Evolutionary conservation across 768 basidiomycete species (phyloP).

Genomic region (Exsudoporus frostii): DNA sequence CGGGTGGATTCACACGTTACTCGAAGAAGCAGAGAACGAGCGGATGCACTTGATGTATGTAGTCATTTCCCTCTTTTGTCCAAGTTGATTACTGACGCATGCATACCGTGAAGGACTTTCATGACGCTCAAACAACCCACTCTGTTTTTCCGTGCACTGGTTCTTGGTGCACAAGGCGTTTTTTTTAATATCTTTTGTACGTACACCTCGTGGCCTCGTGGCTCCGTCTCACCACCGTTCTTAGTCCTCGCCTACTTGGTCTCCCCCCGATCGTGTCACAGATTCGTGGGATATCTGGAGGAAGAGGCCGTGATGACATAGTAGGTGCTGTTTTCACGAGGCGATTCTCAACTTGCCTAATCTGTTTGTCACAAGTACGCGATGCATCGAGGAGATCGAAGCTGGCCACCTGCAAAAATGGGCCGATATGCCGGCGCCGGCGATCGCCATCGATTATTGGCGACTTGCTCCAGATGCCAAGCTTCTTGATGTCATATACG

Average conservation of each 20-base stretch:
- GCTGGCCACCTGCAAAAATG: constrained; percentile 79
- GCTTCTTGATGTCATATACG: constrained; percentile 85
- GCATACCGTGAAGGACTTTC: constrained; percentile 67
- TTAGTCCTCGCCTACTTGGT: constrained; percentile 75
- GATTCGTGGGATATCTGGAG: constrained; percentile 89
- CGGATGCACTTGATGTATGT: constrained; percentile 87
- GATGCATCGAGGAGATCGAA: constrained; percentile 81
- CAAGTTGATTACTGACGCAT: constrained; percentile 12
- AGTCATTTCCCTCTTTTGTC: constrained; percentile 1
- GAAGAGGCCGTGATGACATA: constrained; percentile 96
- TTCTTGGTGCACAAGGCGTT: constrained; percentile 90
- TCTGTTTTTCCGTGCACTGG: constrained; percentile 71
- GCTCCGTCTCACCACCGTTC: constrained; percentile 14
- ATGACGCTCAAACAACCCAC: constrained; percentile 87
- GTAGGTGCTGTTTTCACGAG: constrained; percentile 41
- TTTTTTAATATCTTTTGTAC: constrained; percentile 86
- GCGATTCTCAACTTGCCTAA: constrained; percentile 18
- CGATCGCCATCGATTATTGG: constrained; percentile 96
- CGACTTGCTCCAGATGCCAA: constrained; percentile 68
- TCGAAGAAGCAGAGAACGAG: constrained; percentile 97
- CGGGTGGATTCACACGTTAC: constrained; percentile 87
- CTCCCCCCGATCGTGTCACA: constrained; percentile 74
- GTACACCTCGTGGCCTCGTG: constrained; percentile 26
- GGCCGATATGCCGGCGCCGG: constrained; percentile 71
- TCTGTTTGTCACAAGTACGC: constrained; percentile 49